Percentiles rank a stretch among this genome's conserved stretches.
Evolutionary conservation across 768 basidiomycete species (phyloP).

Genomic region (Trametes maxima): DNA sequence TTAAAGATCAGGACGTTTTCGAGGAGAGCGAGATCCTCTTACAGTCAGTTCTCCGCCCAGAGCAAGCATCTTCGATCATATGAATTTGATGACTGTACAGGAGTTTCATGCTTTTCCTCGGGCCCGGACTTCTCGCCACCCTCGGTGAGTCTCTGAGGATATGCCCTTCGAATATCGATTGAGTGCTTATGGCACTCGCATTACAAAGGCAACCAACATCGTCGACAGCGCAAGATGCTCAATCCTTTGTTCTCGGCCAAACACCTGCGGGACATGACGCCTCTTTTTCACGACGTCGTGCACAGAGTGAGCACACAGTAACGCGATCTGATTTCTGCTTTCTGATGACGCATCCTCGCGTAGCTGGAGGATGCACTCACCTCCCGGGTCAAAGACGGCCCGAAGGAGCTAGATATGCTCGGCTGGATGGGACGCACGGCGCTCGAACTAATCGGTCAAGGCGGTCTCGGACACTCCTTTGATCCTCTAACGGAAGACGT

Average conservation of each 20-base stretch:
- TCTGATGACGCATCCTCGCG: background rate
- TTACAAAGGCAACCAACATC: constrained; percentile 22
- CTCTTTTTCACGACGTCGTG: constrained; percentile 19
- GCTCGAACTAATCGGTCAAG: constrained; percentile 24
- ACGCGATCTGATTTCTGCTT: background rate
- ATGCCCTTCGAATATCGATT: background rate
- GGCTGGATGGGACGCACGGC: constrained; percentile 24
- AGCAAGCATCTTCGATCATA: too few species aligned
- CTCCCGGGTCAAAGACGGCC: constrained; percentile 10
- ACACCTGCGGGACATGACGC: constrained; percentile 18
- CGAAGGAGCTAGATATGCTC: constrained; percentile 21
- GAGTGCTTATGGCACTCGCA: background rate
- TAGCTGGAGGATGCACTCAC: background rate
- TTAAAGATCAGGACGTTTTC: background rate
- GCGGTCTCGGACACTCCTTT: constrained; percentile 23
- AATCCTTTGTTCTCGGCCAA: constrained; percentile 21
- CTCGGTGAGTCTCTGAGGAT: background rate
- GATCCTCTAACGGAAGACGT: constrained; percentile 17
- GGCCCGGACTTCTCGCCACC: constrained; percentile 21
- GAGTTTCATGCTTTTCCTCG: background rate
- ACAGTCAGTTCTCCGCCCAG: too few species aligned
- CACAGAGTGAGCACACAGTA: background rate
- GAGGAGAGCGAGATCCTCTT: background rate
- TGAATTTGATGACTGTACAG: background rate
- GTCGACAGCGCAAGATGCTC: constrained; percentile 29